A percentile compares a stretch with the other conserved stretches of the same genome.
Evolutionary conservation across 1,139 yeast genomes (phyloP).

Genomic region (Lodderomyces orthopsilosis): DNA sequence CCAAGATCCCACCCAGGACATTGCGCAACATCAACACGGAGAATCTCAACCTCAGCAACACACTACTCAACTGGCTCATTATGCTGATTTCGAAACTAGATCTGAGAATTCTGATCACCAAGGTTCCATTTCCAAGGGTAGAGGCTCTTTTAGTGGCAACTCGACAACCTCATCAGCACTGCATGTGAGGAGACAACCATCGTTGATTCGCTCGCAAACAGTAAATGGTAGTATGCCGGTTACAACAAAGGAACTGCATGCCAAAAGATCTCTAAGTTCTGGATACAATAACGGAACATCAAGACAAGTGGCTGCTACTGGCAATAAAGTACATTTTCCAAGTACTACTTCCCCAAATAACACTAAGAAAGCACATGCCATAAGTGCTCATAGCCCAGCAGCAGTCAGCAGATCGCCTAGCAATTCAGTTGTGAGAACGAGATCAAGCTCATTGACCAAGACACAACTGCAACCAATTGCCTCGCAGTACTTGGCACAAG

Average conservation of each 20-base stretch:
- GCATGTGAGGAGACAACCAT: conserved; percentile 16
- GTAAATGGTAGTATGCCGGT: conserved; percentile 10
- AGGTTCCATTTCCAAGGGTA: neutral
- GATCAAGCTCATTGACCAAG: conserved; percentile 11
- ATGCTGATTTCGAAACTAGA: neutral
- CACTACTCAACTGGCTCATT: neutral
- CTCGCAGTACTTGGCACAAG: conserved; percentile 58
- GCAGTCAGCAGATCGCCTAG: conserved; percentile 7
- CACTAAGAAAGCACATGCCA: neutral
- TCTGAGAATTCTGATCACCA: neutral
- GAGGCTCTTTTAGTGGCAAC: conserved; percentile 1
- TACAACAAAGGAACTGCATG: conserved; percentile 1
- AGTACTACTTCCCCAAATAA: conserved; percentile 1
- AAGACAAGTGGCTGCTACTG: neutral
- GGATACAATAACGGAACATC: conserved; percentile 1
- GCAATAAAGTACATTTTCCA: neutral
- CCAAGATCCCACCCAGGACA: neutral
- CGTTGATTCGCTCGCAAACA: conserved; percentile 16
- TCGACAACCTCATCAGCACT: conserved; percentile 6
- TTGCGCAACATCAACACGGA: conserved; percentile 5
- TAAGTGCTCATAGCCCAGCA: neutral
- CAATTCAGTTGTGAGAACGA: conserved; percentile 4
- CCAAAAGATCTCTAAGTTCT: conserved; percentile 5
- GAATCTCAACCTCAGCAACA: neutral
- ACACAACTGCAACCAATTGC: conserved; percentile 24